Conservation (phyloP, 306 rosid genomes). For the Purshia tridentata region DNA sequence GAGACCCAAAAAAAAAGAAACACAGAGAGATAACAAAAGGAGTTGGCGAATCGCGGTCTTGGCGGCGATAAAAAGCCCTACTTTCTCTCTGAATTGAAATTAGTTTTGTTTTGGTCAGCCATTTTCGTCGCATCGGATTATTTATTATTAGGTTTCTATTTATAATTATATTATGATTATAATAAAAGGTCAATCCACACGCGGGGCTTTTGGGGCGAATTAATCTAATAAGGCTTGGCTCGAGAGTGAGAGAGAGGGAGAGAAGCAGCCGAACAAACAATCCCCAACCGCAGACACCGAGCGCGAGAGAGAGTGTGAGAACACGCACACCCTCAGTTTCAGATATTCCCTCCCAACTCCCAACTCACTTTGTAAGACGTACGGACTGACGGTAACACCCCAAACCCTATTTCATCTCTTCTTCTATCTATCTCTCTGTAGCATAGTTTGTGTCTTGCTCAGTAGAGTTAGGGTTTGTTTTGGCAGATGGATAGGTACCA, state of each 20-base stretch:
- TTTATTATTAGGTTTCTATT: not conserved
- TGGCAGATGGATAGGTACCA: slow-evolving; percentile 75
- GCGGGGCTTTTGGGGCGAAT: slow-evolving; percentile 1
- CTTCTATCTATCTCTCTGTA: not conserved
- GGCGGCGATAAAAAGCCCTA: slow-evolving; percentile 52
- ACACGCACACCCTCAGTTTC: too few relatives aligned
- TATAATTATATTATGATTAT: not conserved
- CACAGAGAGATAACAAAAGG: not conserved
- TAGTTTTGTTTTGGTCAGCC: slow-evolving; percentile 19
- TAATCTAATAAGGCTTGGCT: too few relatives aligned
- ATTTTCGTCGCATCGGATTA: slow-evolving; percentile 19
- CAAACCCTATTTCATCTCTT: not conserved
- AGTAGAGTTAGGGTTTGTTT: not conserved
- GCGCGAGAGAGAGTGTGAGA: too few relatives aligned
- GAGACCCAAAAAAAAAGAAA: not conserved
- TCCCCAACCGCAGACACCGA: not conserved
- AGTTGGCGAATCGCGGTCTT: slow-evolving; percentile 38
- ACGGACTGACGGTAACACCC: not conserved
- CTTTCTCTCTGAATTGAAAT: slow-evolving; percentile 10
- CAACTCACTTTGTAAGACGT: not conserved
- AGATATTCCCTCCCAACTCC: not conserved
- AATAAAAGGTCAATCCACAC: slow-evolving; percentile 13
- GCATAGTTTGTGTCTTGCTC: too few relatives aligned
- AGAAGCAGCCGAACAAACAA: not conserved
- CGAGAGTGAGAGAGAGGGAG: not conserved